Evolutionary conservation across 768 basidiomycete species (phyloP).

Genomic region (Kwoniella botswanensis): DNA sequence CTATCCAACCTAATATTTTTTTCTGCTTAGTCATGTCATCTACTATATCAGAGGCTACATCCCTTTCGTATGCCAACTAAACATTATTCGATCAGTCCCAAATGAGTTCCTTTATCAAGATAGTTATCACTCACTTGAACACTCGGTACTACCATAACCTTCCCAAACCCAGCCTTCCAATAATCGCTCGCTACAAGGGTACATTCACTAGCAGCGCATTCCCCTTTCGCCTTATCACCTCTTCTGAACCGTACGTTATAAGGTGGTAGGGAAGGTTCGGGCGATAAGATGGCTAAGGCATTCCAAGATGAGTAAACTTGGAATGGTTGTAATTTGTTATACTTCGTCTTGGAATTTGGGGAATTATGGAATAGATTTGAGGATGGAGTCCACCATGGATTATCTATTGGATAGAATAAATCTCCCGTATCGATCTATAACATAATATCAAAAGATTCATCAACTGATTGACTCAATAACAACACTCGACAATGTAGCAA

Average conservation of each 20-base stretch:
- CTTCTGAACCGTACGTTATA: slow-evolving; percentile 54
- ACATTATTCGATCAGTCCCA: background rate
- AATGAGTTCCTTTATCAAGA: background rate
- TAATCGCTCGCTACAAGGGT: slow-evolving; percentile 47
- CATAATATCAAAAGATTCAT: too few relatives aligned
- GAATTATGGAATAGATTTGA: slow-evolving; percentile 47
- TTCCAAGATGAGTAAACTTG: slow-evolving; percentile 57
- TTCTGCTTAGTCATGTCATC: slow-evolving; percentile 36
- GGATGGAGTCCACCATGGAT: slow-evolving; percentile 54
- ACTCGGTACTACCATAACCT: slow-evolving; percentile 54
- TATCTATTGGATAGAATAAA: slow-evolving; percentile 55
- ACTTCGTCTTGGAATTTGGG: slow-evolving; percentile 29
- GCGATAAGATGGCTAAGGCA: slow-evolving; percentile 52
- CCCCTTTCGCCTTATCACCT: slow-evolving; percentile 34
- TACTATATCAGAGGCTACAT: slow-evolving; percentile 44
- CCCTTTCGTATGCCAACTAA: slow-evolving; percentile 44
- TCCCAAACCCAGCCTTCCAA: slow-evolving; percentile 53
- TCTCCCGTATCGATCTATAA: slow-evolving; percentile 49
- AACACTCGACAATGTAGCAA: too few relatives aligned
- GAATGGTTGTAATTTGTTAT: slow-evolving; percentile 45
- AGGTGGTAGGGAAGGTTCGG: slow-evolving; percentile 52
- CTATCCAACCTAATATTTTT: slow-evolving; percentile 44
- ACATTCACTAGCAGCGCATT: slow-evolving; percentile 56
- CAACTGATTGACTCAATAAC: too few relatives aligned
- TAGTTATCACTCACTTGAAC: slow-evolving; percentile 50